Evolutionary conservation across 2,329 filamentous ascomycete species (phyloP).

Genomic region (Aureobasidium sp.): DNA sequence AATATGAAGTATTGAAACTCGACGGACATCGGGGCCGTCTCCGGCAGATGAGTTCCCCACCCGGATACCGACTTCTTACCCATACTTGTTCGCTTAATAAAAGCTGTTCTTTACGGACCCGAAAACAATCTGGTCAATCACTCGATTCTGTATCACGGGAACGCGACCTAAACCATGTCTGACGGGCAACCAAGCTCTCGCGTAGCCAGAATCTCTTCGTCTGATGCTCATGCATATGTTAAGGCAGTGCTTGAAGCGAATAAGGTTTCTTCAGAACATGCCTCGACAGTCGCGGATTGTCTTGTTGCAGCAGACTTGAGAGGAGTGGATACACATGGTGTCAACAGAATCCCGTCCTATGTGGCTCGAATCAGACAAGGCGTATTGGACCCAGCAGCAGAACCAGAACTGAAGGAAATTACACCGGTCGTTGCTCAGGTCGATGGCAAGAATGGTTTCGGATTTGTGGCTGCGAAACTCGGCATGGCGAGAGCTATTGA

Average conservation of each 20-base stretch:
- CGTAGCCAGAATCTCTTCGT: constrained; percentile 13
- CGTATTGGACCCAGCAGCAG: constrained; percentile 52
- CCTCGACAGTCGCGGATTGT: constrained; percentile 52
- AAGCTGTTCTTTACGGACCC: background rate
- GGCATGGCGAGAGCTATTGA: constrained; percentile 59
- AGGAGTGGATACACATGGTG: constrained; percentile 68
- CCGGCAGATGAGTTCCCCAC: background rate
- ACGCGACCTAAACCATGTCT: background rate
- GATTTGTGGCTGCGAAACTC: constrained; percentile 56
- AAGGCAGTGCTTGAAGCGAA: constrained; percentile 49
- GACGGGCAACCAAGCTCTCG: background rate
- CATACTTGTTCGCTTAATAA: background rate
- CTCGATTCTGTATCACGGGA: background rate
- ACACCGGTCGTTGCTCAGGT: constrained; percentile 64
- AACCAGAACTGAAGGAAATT: constrained; percentile 48
- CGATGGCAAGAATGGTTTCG: constrained; percentile 61
- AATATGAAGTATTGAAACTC: background rate
- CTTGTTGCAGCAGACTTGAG: constrained; percentile 65
- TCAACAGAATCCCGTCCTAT: constrained; percentile 68
- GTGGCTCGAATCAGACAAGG: constrained; percentile 61
- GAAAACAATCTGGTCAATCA: background rate
- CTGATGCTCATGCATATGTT: constrained; percentile 34
- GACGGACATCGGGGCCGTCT: background rate
- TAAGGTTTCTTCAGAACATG: constrained; percentile 49
- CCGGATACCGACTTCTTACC: background rate